Evolutionary conservation across 768 basidiomycete genomes (phyloP), one percentile per base, ranked within the genome.

Genomic region (Phlebiopsis flavidoalba): DNA sequence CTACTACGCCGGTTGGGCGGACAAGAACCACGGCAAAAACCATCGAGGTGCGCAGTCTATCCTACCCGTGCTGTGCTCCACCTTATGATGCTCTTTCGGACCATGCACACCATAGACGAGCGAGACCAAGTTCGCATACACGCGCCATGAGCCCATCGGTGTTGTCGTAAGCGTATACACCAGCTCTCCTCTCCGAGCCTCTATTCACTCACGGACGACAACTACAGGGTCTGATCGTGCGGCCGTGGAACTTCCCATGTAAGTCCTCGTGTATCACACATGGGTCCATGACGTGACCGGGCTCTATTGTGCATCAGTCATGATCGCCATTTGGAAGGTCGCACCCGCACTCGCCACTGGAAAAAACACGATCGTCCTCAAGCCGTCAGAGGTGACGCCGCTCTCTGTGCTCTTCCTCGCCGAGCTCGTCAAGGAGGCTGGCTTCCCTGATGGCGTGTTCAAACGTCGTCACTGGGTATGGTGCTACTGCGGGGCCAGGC

Each of bases 1-100:
- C 31, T 95, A 95, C 75, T 97, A 88, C 66, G 91, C 86, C 47
- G 94, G 94, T 15, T 91, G 91, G 86, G 90, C 93, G 19, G 93
- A 95, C 77, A 95, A 95, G 76, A 74, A 79, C 55, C 67, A 70
- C 17, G 82, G 80, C 4, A 77, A 67, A n/a, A 59, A 60, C 75
- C n/a, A 76, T 80, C 58, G 74, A 86, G 61, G 61, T 59, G 15
- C 12, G 36, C 11, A 6, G 26, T 31, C 26, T 15, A 2, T 10
- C 17, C 37, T 43, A 43, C 11, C 11, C 40, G 17, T 12, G 40
- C 40, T 43, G 40, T 12, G 40, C 10, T 43, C 8, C 12, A 43
- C 11, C 3, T 17, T 31, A 36, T 11, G 19, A 15, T 31, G 15
- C 19, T 1, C 12, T 5, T 22, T 21, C 59, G 26, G 24, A 50